phyloP scores from a whole-genome alignment of 495 filamentous ascomycete species.

The Penicillium steckii region DNA sequence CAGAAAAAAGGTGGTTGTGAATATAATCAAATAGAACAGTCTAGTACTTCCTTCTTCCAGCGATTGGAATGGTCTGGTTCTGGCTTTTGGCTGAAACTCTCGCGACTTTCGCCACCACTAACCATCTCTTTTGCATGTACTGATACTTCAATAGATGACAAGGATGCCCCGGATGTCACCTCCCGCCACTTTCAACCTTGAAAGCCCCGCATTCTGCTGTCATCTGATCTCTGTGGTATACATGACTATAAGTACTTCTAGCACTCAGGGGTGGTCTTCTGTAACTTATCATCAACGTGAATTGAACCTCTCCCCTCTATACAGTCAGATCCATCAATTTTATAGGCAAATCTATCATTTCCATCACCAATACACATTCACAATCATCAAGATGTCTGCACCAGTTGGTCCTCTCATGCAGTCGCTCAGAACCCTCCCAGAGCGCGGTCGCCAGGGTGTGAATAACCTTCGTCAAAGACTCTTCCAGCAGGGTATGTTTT shows the following conservation, averaged over 20 bases:
- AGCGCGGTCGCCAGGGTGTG: slow-evolving; percentile 28
- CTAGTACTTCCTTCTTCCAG: too few species aligned
- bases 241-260: too few species aligned
- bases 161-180: slow-evolving; percentile 22
- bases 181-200: slow-evolving; percentile 18
- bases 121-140: too few species aligned
- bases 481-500: slow-evolving; percentile 32
- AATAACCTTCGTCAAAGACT: slow-evolving; percentile 28
- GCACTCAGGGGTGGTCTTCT: too few species aligned
- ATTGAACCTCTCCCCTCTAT: not conserved
- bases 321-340: slow-evolving; percentile 6
- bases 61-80: too few species aligned
- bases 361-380: slow-evolving; percentile 4
- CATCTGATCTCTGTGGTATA: slow-evolving; percentile 28
- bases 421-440: slow-evolving; percentile 23
- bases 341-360: slow-evolving; percentile 5
- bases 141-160: too few species aligned
- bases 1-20: too few species aligned
- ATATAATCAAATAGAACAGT: too few species aligned
- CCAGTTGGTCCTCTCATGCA: slow-evolving; percentile 22
- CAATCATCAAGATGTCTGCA: slow-evolving; percentile 23
- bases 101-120: slow-evolving; percentile 4
- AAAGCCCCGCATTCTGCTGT: slow-evolving; percentile 25
- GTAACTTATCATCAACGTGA: not conserved
- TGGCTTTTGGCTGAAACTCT: slow-evolving; percentile 10